Evolutionary conservation across 345 rosid species (phyloP).

Genomic region (Angophora floribunda): DNA sequence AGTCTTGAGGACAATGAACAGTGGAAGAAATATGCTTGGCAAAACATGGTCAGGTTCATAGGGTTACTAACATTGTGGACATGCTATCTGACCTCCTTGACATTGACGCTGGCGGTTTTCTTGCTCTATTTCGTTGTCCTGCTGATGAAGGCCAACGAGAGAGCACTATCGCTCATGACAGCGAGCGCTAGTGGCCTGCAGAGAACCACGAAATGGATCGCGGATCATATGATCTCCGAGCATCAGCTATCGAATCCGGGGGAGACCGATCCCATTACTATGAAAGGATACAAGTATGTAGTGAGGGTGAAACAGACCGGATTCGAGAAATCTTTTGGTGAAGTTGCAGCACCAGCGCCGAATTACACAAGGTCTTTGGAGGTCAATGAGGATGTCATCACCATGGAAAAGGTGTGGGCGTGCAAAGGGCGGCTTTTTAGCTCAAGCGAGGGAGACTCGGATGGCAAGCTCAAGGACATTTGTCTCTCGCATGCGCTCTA

Average conservation of each 20-base stretch:
- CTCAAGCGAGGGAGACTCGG: background rate
- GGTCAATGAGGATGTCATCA: background rate
- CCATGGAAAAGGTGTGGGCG: background rate
- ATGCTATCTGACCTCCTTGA: no score
- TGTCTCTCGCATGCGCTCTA: background rate
- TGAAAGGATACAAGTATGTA: background rate
- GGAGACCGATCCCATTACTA: background rate
- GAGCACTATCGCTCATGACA: background rate
- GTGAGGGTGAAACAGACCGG: background rate
- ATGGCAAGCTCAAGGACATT: background rate
- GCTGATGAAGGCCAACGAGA: background rate
- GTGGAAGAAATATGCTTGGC: background rate
- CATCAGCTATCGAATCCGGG: background rate
- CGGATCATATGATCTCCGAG: background rate
- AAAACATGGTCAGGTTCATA: background rate
- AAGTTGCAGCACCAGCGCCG: background rate
- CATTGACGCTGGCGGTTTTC: background rate
- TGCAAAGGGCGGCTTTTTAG: background rate
- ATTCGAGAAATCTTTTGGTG: background rate
- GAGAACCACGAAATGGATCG: background rate
- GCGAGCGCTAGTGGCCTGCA: background rate
- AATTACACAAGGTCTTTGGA: background rate
- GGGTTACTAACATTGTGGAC: no score
- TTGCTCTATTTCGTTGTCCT: background rate
- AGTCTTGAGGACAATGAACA: background rate